A percentile compares a stretch with the other conserved stretches of the same genome.
These are phyloP conservation scores for Athelia sp. DNA, from an alignment of 1,284 basidiomycete species.

Conservation along the genomic window DNA sequence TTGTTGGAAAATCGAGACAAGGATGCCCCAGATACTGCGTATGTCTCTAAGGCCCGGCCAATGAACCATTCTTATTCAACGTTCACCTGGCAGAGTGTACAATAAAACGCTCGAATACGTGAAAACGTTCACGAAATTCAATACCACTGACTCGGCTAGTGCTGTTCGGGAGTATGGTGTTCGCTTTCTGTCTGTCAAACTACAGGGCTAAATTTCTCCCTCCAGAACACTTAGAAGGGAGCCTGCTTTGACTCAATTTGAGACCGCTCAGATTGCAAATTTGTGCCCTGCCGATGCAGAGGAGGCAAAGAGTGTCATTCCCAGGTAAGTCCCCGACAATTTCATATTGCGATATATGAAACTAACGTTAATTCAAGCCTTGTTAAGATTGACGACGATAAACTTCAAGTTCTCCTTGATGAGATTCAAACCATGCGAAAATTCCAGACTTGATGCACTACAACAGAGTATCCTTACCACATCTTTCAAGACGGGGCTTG, in stretches of 20 bases:
- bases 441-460: conserved; percentile 61
- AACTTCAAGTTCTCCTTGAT: conserved; percentile 74
- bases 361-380: conserved; percentile 41
- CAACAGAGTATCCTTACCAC: too few species aligned
- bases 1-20: conserved; percentile 83
- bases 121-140: conserved; percentile 86
- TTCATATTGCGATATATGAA: conserved; percentile 1
- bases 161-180: conserved; percentile 80
- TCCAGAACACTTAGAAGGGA: conserved; percentile 68
- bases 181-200: not conserved
- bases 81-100: conserved; percentile 60
- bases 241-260: conserved; percentile 79
- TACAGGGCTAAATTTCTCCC: not conserved
- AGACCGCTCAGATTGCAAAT: conserved; percentile 90
- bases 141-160: conserved; percentile 79
- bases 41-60: conserved; percentile 22
- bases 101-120: conserved; percentile 93
- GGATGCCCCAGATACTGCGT: conserved; percentile 81
- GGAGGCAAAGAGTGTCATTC: conserved; percentile 88
- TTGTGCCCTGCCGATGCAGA: conserved; percentile 84
- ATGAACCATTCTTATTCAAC: not conserved
- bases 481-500: too few species aligned
- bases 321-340: conserved; percentile 48
- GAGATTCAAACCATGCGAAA: conserved; percentile 88
- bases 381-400: conserved; percentile 83